These are phyloP conservation scores for Epipyxis sp. DNA, from an alignment of 108 stramenopile genomes.

Conservation along the genomic window DNA sequence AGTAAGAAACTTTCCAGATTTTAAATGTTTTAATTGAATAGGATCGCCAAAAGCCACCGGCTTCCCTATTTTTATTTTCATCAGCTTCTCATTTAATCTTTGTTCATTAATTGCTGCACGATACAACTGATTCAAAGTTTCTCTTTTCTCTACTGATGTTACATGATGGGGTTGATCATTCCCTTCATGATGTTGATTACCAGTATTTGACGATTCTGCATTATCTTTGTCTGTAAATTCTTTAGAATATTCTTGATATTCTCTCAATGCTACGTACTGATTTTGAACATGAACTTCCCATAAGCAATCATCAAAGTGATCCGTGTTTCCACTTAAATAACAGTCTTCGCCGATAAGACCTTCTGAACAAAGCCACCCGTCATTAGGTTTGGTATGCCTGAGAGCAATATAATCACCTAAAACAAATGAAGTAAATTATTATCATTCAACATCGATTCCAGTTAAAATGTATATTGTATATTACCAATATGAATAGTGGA, in stretches of 20 bases:
- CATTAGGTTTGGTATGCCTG: not conserved
- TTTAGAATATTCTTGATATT: not conserved
- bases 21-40: conserved; percentile 21
- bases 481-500: too few relatives aligned
- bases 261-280: conserved; percentile 15
- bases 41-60: conserved; percentile 22
- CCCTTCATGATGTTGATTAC: too few relatives aligned
- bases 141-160: too few relatives aligned
- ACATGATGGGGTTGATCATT: too few relatives aligned
- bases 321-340: not conserved
- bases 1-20: conserved; percentile 31
- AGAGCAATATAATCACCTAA: conserved; percentile 17
- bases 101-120: conserved; percentile 22
- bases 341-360: conserved; percentile 7
- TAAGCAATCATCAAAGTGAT: conserved; percentile 18
- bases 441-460: too few relatives aligned
- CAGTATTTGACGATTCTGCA: not conserved
- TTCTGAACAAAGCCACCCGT: conserved; percentile 24
- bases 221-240: not conserved
- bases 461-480: too few relatives aligned
- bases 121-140: not conserved
- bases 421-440: not conserved
- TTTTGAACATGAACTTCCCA: conserved; percentile 33
- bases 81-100: conserved; percentile 29
- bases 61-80: conserved; percentile 29